Base-by-base conservation (phyloP, 2,329 filamentous ascomycete species). In the Lecanicillium sp. region DNA sequence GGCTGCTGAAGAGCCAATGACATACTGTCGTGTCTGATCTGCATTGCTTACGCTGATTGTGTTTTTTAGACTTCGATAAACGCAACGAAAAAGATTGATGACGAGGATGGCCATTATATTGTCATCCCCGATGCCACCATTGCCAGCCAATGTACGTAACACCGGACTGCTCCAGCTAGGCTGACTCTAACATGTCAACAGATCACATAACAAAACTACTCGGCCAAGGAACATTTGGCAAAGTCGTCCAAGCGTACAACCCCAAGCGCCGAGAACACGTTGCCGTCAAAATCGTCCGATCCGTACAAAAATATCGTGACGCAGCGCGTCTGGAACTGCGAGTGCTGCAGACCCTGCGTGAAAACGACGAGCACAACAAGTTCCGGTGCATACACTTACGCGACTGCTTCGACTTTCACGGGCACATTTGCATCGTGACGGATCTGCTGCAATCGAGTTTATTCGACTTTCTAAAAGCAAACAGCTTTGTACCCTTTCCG, bases 31-130 rank as follows among this genome's bases (percentile, higher is more conserved):
- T n/a, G 22, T 7, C 7, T 25, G 22, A 25, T 11, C 7, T 25
- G 7, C 6, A 25, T 25, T 25, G 22, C 22, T 25, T 7, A 25
- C 22, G 11, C 11, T 25, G 7, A 25, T 25, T 6, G 6, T 11
- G 6, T 11, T 11, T 25, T 25, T 25, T 25, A 25, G 22, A 11
- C 11, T 6, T 25, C 22, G 11, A 11, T 25, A 6, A 25, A 25
- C 11, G 22, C 7, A 25, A 25, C 22, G 22, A 25, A 25, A 25
- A 25, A 25, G 22, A 25, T 88, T 32, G 88, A 95, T 52, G 88
- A 94, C 47, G 86, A 94, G 36, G 88, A 95, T 52, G 88, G 88
- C 7, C 88, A 95, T 60, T 95, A 94, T 55, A 84, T 94, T 49
- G 87, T 95, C 17, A 77, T 81, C 2, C 81, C 86, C 29, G 84